Base-by-base conservation (phyloP, 345 rosid genomes). In the Heritiera fomes region DNA sequence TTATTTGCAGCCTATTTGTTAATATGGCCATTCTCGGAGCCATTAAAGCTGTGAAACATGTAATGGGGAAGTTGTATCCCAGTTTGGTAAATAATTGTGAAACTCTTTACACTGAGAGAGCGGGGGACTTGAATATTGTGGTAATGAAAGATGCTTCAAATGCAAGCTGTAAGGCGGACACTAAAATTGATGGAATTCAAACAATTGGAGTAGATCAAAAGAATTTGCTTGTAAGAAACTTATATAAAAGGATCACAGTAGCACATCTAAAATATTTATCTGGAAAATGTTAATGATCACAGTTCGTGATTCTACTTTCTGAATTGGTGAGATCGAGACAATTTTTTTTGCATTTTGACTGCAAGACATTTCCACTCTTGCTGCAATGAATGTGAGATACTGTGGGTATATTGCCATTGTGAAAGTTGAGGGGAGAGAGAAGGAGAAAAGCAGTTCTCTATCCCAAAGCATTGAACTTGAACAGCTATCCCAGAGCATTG, bases 161-260 rank as follows among this genome's bases (percentile, higher is more conserved):
- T 80, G 99, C 95, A 70, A 92, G 98, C 86, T 85, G 73, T 71
- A 96, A 96, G 88, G 83, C 91, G 76, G 97, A 94, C 82, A 96
- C 97, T 28, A 96, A 96, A 88, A 91, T 96, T 40, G 98, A 96
- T 83, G 97, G 98, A 78, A 83, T 83, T 79, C 93, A 87, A 61
- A 92, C 92, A 73, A 85, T 88, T 75, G 91, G 94, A 75, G 18
- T 52, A 14, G 91, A 85, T 82, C 84, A 84, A 80, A 86, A 79
- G 79, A 86, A 89, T 82, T 81, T 94, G 78, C 80, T 90, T 62
- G 91, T 89, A 84, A 86, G 97, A 71, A 96, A 96, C 86, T 86
- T 94, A 76, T 89, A 94, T 80, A 96, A 96, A 87, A 98, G 99
- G 84, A 91, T 96, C 65, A 91, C 99, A 63, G 99, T 97, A 23